Evolutionary conservation across 805 yeast genomes (phyloP).

Genomic region (Saccharomycodes ludwigii): DNA sequence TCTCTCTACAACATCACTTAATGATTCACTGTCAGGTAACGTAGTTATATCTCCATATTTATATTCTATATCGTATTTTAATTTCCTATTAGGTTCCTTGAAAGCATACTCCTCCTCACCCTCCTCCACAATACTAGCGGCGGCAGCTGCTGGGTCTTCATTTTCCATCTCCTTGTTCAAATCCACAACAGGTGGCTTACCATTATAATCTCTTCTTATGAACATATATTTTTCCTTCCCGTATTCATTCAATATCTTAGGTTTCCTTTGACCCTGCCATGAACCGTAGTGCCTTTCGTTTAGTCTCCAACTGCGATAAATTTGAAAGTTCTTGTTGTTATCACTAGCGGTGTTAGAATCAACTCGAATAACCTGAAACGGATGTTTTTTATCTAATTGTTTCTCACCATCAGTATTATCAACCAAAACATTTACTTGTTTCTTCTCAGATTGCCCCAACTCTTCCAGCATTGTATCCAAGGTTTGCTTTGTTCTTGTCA

Average conservation of each 20-base stretch:
- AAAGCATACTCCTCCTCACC: constrained; percentile 19
- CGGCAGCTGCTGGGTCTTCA: constrained; percentile 20
- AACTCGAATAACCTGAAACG: constrained; percentile 2
- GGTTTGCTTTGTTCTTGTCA: constrained; percentile 65
- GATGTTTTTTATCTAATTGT: constrained; percentile 6
- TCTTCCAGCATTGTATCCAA: constrained; percentile 51
- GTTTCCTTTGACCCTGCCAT: constrained; percentile 68
- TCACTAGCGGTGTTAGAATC: neutral
- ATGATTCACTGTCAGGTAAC: constrained; percentile 62
- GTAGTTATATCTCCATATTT: constrained; percentile 27
- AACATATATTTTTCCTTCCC: constrained; percentile 67
- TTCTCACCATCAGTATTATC: constrained; percentile 3
- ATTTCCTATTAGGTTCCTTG: constrained; percentile 24
- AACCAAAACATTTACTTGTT: neutral
- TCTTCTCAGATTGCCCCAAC: constrained; percentile 21
- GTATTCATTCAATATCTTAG: constrained; percentile 46
- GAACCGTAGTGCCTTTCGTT: constrained; percentile 81
- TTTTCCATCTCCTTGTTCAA: constrained; percentile 25
- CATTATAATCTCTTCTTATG: constrained; percentile 71
- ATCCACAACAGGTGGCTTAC: constrained; percentile 45
- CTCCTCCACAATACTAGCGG: constrained; percentile 5
- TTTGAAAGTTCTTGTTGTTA: constrained; percentile 37
- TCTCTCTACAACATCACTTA: constrained; percentile 58
- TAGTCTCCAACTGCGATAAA: constrained; percentile 62
- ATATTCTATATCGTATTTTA: constrained; percentile 25